Evolutionary conservation across 495 filamentous ascomycete genomes (phyloP).

Genomic region (Talaromyces proteolyticus): DNA sequence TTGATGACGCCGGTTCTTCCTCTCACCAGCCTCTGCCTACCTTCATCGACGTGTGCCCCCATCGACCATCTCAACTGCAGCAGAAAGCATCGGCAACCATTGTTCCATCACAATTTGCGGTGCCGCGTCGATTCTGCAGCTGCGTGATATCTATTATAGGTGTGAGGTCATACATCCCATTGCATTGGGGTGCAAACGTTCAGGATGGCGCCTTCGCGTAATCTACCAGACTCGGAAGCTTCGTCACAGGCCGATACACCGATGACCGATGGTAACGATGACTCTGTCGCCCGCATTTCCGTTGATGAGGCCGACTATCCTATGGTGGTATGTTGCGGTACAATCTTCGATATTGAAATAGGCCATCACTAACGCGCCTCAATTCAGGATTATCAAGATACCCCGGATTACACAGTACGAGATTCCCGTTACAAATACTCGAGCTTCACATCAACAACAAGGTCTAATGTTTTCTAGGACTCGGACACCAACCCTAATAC

Average conservation of each 20-base stretch:
- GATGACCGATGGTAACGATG: conserved; percentile 58
- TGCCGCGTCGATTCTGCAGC: background rate
- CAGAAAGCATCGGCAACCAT: background rate
- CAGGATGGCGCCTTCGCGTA: conserved; percentile 56
- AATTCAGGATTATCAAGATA: conserved; percentile 66
- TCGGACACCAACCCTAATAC: conserved; percentile 92
- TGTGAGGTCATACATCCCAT: background rate
- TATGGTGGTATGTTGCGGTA: conserved; percentile 37
- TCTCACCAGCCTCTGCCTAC: background rate
- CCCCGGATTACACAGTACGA: conserved; percentile 69
- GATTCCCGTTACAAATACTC: background rate
- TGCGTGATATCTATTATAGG: background rate
- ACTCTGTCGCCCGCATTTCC: conserved; percentile 32
- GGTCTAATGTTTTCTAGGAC: conserved; percentile 42
- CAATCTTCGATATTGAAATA: background rate
- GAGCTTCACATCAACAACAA: background rate
- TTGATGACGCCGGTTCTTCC: background rate
- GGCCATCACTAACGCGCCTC: background rate
- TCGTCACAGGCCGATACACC: conserved; percentile 48
- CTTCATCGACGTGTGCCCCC: background rate
- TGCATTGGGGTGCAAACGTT: background rate
- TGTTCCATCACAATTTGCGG: background rate
- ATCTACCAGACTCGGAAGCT: conserved; percentile 39
- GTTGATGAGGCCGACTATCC: conserved; percentile 38
- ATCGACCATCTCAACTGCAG: background rate